phyloP scores from a whole-genome alignment of 441 rosid genomes.

The Erodium trifolium region DNA sequence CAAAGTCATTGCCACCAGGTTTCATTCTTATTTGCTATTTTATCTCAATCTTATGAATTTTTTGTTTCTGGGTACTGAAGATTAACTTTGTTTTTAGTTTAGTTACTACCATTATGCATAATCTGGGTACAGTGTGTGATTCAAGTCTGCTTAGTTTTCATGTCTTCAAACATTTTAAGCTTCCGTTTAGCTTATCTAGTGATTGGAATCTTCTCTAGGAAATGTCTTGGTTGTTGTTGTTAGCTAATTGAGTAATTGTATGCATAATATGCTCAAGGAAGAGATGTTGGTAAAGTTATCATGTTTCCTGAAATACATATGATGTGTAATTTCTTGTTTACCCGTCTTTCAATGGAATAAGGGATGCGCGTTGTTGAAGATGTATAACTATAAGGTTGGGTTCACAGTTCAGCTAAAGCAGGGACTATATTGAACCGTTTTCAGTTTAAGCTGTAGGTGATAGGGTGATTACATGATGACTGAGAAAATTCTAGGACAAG shows the following conservation, averaged over 20 bases:
- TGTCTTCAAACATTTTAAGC: background rate
- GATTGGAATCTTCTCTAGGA: background rate
- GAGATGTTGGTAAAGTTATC: background rate
- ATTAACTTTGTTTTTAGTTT: no score
- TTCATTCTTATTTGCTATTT: background rate
- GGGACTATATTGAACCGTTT: background rate
- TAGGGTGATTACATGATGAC: background rate
- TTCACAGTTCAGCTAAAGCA: background rate
- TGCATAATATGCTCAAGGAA: background rate
- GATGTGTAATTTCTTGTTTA: no score
- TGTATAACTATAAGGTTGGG: background rate
- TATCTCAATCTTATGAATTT: no score
- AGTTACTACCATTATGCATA: no score
- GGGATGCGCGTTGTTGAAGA: background rate
- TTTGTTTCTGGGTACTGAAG: no score
- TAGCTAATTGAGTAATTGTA: background rate
- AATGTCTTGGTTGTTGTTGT: background rate
- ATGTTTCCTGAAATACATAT: no score
- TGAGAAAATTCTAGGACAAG: no score
- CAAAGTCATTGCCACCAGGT: constrained; percentile 94
- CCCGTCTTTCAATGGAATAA: no score
- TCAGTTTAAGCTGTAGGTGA: background rate
- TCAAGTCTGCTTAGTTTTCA: no score
- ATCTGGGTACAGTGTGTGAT: no score
- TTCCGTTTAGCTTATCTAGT: background rate